These are phyloP conservation scores for Coleophoma crateriformis DNA, from an alignment of 2,329 filamentous ascomycete genomes.

Conservation along the genomic window DNA sequence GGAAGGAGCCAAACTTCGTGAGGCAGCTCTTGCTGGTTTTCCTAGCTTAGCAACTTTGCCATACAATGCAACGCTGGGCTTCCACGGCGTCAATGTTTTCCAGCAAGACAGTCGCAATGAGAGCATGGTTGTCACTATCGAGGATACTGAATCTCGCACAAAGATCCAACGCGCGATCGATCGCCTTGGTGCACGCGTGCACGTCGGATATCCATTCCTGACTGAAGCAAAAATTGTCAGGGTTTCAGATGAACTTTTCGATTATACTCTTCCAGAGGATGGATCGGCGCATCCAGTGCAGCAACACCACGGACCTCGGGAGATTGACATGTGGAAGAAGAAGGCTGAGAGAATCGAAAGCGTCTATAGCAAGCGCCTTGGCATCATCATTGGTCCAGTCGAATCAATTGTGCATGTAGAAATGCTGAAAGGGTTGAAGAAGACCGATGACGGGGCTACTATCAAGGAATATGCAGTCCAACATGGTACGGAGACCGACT, in stretches of 20 bases:
- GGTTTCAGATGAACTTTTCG: conserved; percentile 90
- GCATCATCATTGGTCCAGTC: conserved; percentile 78
- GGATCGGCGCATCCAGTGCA: conserved; percentile 57
- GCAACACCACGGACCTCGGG: conserved; percentile 65
- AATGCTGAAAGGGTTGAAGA: conserved; percentile 84
- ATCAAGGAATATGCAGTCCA: conserved; percentile 90
- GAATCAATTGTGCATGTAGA: conserved; percentile 90
- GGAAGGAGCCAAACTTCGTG: conserved; percentile 75
- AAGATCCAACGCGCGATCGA: conserved; percentile 67
- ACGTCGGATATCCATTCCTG: conserved; percentile 91
- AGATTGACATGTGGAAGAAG: conserved; percentile 78
- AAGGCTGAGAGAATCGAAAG: conserved; percentile 81
- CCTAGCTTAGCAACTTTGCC: conserved; percentile 83
- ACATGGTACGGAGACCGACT: conserved; percentile 79
- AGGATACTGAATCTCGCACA: conserved; percentile 66
- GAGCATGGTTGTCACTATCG: conserved; percentile 86
- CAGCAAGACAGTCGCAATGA: conserved; percentile 94
- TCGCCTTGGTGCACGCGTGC: conserved; percentile 80
- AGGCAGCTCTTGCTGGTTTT: conserved; percentile 85
- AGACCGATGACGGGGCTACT: conserved; percentile 85
- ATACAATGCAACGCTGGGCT: conserved; percentile 75
- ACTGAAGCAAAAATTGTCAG: conserved; percentile 87
- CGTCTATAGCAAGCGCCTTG: conserved; percentile 85
- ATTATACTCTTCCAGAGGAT: conserved; percentile 67
- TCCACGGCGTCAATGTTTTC: conserved; percentile 90